These are phyloP conservation scores for Madurella fahalii DNA, from an alignment of 2,329 filamentous ascomycete species.

Conservation along the genomic window DNA sequence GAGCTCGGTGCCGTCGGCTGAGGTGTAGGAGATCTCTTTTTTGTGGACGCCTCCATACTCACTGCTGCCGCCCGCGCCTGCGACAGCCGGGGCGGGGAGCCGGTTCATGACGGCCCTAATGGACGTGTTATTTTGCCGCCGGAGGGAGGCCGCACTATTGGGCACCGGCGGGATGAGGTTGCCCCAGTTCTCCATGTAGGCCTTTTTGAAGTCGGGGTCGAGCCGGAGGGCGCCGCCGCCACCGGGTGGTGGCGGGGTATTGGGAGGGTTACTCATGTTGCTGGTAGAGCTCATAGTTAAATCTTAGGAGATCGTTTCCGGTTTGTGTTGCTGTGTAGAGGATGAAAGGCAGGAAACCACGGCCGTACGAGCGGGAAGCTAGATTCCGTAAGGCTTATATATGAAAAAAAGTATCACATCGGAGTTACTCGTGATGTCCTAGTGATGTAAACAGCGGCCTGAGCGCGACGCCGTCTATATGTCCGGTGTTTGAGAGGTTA, in stretches of 20 bases:
- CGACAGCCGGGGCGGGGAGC: background rate
- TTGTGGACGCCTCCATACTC: background rate
- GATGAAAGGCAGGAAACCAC: background rate
- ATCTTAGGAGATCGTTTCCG: too few relatives aligned
- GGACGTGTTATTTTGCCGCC: conserved; percentile 1
- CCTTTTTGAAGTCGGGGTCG: conserved; percentile 18
- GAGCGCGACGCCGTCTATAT: background rate
- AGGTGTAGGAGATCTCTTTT: conserved; percentile 7
- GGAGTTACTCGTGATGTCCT: background rate
- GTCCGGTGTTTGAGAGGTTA: too few relatives aligned
- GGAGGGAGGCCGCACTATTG: conserved; percentile 3
- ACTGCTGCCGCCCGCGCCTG: background rate
- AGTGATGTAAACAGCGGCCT: background rate
- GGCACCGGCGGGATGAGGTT: background rate
- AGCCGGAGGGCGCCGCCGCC: background rate
- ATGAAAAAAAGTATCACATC: background rate
- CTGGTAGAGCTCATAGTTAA: too few relatives aligned
- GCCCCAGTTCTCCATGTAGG: background rate
- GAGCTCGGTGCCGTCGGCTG: conserved; percentile 9
- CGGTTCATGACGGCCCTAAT: background rate
- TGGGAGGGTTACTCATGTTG: too few relatives aligned
- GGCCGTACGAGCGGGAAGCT: background rate
- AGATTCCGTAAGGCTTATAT: too few relatives aligned
- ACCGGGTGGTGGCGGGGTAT: too few relatives aligned
- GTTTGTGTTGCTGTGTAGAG: background rate